phyloP scores from a whole-genome alignment of 2,329 filamentous ascomycete species.

The Nigrospora oryzae region DNA sequence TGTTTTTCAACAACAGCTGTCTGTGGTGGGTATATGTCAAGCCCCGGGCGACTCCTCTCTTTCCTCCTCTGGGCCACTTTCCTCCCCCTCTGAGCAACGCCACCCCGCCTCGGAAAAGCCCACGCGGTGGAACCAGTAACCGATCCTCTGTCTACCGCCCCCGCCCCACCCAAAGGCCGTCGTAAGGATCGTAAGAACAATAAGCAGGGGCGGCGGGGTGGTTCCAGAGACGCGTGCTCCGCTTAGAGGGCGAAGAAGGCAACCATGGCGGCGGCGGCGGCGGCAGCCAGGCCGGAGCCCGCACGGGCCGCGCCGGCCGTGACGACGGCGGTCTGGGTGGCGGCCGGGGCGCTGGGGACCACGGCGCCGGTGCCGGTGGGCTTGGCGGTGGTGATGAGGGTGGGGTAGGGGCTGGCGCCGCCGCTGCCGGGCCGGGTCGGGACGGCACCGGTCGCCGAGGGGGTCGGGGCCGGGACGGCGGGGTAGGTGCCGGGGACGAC shows the following conservation, averaged over 20 bases:
- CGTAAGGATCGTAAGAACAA: conserved; percentile 53
- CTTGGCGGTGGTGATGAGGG: conserved; percentile 26
- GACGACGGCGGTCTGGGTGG: conserved; percentile 13
- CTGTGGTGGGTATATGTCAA: conserved; percentile 1
- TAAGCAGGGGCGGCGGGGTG: conserved; percentile 20
- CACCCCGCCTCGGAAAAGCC: no score
- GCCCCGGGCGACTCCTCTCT: neutral
- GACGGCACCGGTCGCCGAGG: conserved; percentile 7
- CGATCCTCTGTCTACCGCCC: neutral
- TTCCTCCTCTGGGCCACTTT: neutral
- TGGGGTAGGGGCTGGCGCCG: conserved; percentile 24
- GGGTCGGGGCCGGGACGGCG: conserved; percentile 13
- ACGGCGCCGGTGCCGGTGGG: conserved; percentile 23
- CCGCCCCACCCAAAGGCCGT: conserved; percentile 9
- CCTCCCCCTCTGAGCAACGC: neutral
- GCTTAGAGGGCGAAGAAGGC: conserved; percentile 38
- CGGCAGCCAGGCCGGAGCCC: conserved; percentile 34
- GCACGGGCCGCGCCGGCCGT: conserved; percentile 24
- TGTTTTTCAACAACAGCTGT: neutral
- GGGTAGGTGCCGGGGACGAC: conserved; percentile 28
- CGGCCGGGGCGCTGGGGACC: conserved; percentile 10
- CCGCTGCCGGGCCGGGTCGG: conserved; percentile 23
- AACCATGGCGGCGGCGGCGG: conserved; percentile 34
- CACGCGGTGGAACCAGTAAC: conserved; percentile 1
- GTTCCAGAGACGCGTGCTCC: conserved; percentile 6